Evolutionary conservation across 2,329 filamentous ascomycete genomes (phyloP), one percentile per base, ranked within the genome.

Genomic region (Raffaelea arxii): DNA sequence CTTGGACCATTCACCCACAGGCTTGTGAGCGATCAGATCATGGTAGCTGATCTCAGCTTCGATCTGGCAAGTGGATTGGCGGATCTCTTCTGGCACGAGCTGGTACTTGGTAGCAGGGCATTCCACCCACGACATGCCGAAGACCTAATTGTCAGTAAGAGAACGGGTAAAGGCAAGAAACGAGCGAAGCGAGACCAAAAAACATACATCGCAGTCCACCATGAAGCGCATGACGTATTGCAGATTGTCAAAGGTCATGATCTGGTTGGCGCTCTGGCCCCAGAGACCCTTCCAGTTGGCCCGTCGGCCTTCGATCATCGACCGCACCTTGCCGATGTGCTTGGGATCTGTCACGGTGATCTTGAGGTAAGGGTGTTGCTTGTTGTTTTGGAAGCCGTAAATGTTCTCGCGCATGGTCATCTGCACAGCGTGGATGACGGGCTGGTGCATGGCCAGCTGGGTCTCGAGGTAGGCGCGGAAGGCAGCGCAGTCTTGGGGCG

Each of bases 41-140:
- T 72, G 70, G 58, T 94, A 95, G 61, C 84, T 82, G 47, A 94
- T 78, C 55, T 82, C 76, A 12, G 91, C 92, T 66, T 98, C 92
- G 53, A 98, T 94, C 65, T 98, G 92, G 62, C 92, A 97, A 57
- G 89, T 95, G 2, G 91, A 97, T 53, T 95, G 85, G 51, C 80
- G 77, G 49, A 83, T 74, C 46, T 76, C 65, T 12, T 77, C 66
- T 2, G 78, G 68, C 18, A 95, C 71, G 44, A 94, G 69, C 46
- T 74, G 73, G 66, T 91, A 96, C 51, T 82, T 81, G 25, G 73
- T 74, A 3, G 83, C 75, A 21, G 86, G 83, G 18, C 83, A 86
- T 63, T 95, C 88, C 0, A 97, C 88, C 92, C 92, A 98, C 1
- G 89, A 91, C 92, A 98, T 98, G 53, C 92, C 92, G 47, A 85